Evolutionary conservation across 495 filamentous ascomycete genomes (phyloP).

Genomic region (Hypomontagnella submonticulosa): DNA sequence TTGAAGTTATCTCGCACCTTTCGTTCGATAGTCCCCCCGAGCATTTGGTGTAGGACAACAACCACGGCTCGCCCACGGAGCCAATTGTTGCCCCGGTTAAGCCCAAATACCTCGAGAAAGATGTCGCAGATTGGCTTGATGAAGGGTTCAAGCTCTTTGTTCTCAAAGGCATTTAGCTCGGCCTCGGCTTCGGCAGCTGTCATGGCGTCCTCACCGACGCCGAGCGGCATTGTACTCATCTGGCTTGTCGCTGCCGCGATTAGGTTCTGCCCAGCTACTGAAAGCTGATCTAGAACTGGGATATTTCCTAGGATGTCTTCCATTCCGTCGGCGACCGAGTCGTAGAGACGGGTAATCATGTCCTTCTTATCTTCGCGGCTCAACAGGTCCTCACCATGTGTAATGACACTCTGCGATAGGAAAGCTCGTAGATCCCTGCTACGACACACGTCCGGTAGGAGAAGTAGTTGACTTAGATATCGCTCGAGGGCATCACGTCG

Average conservation of each 20-base stretch:
- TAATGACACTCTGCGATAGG: conserved; percentile 87
- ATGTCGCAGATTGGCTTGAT: conserved; percentile 98
- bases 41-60: conserved; percentile 81
- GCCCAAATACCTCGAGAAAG: conserved; percentile 94
- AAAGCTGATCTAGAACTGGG: conserved; percentile 93
- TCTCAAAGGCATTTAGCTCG: conserved; percentile 92
- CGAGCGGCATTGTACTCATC: conserved; percentile 65
- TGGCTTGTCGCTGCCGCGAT: conserved; percentile 88
- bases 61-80: conserved; percentile 95
- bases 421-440: conserved; percentile 93
- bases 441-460: conserved; percentile 91
- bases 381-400: conserved; percentile 58
- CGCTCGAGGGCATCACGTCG: conserved; percentile 82
- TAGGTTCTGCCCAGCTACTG: conserved; percentile 89
- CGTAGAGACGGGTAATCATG: conserved; percentile 93
- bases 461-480: conserved; percentile 85
- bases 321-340: conserved; percentile 96
- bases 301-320: conserved; percentile 97
- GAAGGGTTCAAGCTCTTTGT: conserved; percentile 89
- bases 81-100: conserved; percentile 94
- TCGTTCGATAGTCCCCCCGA: conserved; percentile 96
- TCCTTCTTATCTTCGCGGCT: conserved; percentile 77
- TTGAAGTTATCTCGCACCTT: conserved; percentile 86
- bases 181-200: conserved; percentile 91
- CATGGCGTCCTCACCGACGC: conserved; percentile 62